These are phyloP conservation scores for Aureobasidium sp. DNA, from an alignment of 2,329 filamentous ascomycete species.

Conservation along the genomic window DNA sequence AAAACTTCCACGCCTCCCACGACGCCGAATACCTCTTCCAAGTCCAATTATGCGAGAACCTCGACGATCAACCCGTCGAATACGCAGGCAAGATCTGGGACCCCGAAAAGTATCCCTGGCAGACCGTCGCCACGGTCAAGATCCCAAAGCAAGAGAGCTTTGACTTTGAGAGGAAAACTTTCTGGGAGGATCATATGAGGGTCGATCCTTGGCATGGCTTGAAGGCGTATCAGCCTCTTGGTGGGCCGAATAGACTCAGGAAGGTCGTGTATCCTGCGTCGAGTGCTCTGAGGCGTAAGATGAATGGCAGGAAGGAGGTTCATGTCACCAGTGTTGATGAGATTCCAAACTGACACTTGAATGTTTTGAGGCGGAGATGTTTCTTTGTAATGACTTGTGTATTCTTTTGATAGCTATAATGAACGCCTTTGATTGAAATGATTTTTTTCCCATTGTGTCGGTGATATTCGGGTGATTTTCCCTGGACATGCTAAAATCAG, in stretches of 20 bases:
- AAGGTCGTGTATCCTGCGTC: conserved; percentile 36
- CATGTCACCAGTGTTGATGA: conserved; percentile 34
- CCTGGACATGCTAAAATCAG: too few species aligned
- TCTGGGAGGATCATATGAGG: conserved; percentile 41
- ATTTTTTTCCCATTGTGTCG: too few species aligned
- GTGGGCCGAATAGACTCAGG: conserved; percentile 34
- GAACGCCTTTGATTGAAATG: too few species aligned
- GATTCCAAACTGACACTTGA: conserved; percentile 33
- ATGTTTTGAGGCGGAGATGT: too few species aligned
- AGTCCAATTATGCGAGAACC: conserved; percentile 41
- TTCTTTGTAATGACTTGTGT: background rate
- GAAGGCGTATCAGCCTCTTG: conserved; percentile 36
- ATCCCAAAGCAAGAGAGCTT: conserved; percentile 39
- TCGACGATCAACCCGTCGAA: conserved; percentile 42
- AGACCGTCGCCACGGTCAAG: conserved; percentile 38
- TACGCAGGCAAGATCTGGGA: conserved; percentile 42
- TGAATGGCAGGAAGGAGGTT: conserved; percentile 34
- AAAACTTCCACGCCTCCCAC: conserved; percentile 34
- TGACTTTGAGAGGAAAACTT: conserved; percentile 34
- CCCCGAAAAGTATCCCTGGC: conserved; percentile 41
- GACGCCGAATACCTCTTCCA: conserved; percentile 41
- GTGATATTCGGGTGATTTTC: too few species aligned
- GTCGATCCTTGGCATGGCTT: conserved; percentile 40
- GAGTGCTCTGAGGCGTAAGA: conserved; percentile 30
- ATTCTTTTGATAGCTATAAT: background rate